These are phyloP conservation scores for Paramecium sexaurelia DNA, from an alignment of 73 alveolate species.

Conservation along the genomic window DNA sequence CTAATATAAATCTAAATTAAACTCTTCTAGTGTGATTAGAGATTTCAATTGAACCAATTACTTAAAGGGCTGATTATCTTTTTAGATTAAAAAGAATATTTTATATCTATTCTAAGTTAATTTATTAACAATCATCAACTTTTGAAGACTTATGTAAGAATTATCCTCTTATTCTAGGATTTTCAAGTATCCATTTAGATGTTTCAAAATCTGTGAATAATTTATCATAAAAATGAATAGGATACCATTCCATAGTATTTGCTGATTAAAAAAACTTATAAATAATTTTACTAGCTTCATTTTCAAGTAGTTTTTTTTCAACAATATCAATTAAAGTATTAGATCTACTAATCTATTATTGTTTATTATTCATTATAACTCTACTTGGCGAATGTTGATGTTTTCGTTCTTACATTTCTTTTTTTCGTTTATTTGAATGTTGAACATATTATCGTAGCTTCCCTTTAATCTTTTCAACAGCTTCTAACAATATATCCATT, in stretches of 20 bases:
- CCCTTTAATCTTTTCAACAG: background rate
- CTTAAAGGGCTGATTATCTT: background rate
- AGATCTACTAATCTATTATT: background rate
- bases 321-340: background rate
- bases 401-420: background rate
- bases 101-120: background rate
- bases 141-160: background rate
- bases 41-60: conserved; percentile 10
- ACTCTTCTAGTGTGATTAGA: background rate
- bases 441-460: background rate
- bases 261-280: background rate
- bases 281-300: conserved; percentile 23
- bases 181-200: background rate
- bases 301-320: conserved; percentile 11
- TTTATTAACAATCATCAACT: background rate
- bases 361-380: background rate
- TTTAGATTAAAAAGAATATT: background rate
- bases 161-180: conserved; percentile 16
- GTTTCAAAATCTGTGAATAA: conserved; percentile 38
- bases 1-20: conserved; percentile 15
- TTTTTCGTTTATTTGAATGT: background rate
- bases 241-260: background rate
- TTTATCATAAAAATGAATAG: background rate
- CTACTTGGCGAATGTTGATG: background rate
- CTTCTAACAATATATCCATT: background rate